Evolutionary conservation across 2,329 filamentous ascomycete species (phyloP).

Genomic region (Myriosclerotinia curreyana): DNA sequence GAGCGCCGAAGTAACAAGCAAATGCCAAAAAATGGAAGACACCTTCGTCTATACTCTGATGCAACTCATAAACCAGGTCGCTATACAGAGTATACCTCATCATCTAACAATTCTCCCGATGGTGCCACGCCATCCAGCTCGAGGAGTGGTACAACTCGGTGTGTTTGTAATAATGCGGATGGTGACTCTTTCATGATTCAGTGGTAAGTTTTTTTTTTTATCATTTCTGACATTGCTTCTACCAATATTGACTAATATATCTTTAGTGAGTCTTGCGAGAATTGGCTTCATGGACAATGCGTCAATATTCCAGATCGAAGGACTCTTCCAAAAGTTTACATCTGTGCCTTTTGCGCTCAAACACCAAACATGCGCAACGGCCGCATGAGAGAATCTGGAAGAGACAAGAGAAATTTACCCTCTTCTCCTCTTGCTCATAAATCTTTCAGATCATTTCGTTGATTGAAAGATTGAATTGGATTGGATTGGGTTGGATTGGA

Average conservation of each 20-base stretch:
- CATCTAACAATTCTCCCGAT: constrained; percentile 52
- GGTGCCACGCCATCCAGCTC: constrained; percentile 46
- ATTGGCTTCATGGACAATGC: constrained; percentile 63
- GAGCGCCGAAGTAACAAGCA: constrained; percentile 33
- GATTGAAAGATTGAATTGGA: constrained; percentile 13
- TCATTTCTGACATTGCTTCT: neutral
- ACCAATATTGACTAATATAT: constrained; percentile 26
- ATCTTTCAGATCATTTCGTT: constrained; percentile 46
- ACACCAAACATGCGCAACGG: constrained; percentile 54
- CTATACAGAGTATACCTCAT: constrained; percentile 29
- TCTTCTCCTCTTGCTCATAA: constrained; percentile 46
- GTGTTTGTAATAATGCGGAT: constrained; percentile 50
- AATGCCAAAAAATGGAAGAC: constrained; percentile 29
- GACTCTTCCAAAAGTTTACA: constrained; percentile 57
- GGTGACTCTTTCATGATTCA: constrained; percentile 57
- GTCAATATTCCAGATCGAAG: constrained; percentile 54
- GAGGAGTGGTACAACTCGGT: constrained; percentile 47
- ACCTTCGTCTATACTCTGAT: constrained; percentile 30
- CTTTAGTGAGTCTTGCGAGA: constrained; percentile 55
- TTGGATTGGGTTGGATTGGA: neutral
- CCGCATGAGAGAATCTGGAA: constrained; percentile 44
- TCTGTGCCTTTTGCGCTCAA: constrained; percentile 61
- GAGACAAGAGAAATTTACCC: constrained; percentile 28
- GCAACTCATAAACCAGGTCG: constrained; percentile 28
- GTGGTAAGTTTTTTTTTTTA: constrained; percentile 49